Percentiles rank a stretch among this genome's conserved stretches.
These are phyloP conservation scores for Comarum palustre DNA, from an alignment of 306 rosid species.

Conservation along the genomic window DNA sequence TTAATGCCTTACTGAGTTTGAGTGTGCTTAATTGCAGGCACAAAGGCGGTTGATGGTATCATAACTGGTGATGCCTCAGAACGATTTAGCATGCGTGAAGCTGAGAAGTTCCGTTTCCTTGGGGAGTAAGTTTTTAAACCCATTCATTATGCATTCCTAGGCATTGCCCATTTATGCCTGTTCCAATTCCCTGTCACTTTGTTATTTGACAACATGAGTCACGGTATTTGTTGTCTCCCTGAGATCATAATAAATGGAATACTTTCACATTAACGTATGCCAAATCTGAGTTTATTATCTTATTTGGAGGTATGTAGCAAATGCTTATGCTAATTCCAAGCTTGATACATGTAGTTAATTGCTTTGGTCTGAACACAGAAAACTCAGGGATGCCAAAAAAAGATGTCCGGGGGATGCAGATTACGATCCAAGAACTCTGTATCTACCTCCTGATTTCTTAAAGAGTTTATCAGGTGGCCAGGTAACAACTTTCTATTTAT, in stretches of 20 bases:
- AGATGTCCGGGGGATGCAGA: constrained; percentile 67
- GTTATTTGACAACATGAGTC: background rate
- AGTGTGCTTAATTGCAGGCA: constrained; percentile 37
- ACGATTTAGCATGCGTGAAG: constrained; percentile 65
- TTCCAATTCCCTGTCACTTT: background rate
- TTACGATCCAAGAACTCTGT: constrained; percentile 77
- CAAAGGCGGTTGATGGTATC: constrained; percentile 35
- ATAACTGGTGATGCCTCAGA: constrained; percentile 50
- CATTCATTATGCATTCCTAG: background rate
- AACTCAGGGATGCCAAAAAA: constrained; percentile 60
- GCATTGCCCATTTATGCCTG: constrained; percentile 14
- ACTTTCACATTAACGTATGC: background rate
- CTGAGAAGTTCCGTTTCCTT: constrained; percentile 62
- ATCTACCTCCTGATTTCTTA: constrained; percentile 67
- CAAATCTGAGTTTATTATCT: background rate
- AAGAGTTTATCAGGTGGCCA: constrained; percentile 73
- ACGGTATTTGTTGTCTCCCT: background rate
- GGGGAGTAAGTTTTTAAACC: constrained; percentile 50
- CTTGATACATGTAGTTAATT: constrained; percentile 19
- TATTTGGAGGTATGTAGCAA: constrained; percentile 8
- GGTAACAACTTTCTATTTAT: constrained; percentile 35
- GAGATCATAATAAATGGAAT: background rate
- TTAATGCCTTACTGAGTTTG: constrained; percentile 20
- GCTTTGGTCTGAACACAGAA: constrained; percentile 44
- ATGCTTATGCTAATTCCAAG: background rate